A percentile compares a stretch with the other conserved stretches of the same genome.
Evolutionary conservation across 495 filamentous ascomycete species (phyloP).

Genomic region (Trichoderma orchidacearum): DNA sequence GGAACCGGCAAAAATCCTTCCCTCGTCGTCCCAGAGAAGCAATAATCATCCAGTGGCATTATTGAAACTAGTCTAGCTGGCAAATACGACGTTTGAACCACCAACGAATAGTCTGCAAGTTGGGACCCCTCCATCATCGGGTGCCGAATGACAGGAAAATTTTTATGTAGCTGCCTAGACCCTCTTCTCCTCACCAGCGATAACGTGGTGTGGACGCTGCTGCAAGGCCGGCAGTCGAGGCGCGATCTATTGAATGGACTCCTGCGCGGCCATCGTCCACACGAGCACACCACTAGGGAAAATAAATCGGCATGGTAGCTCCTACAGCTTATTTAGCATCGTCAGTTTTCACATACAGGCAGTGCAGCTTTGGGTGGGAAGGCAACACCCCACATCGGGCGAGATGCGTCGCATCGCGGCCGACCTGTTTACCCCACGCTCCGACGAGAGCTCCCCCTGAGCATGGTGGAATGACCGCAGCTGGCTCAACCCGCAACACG

Average conservation of each 20-base stretch:
- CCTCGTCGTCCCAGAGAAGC: neutral
- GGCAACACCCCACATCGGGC: neutral
- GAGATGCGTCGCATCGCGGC: neutral
- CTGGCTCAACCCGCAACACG: no score
- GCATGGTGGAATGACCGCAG: no score
- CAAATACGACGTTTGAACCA: neutral
- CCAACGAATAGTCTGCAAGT: neutral
- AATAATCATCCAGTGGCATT: neutral
- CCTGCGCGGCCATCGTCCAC: neutral
- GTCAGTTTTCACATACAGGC: neutral
- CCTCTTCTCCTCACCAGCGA: neutral
- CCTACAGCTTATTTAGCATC: neutral
- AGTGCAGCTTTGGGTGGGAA: neutral
- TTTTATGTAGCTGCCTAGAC: conserved; percentile 1
- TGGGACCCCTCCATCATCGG: neutral
- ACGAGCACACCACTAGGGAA: neutral
- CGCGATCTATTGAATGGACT: neutral
- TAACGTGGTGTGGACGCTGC: neutral
- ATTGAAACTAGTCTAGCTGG: neutral
- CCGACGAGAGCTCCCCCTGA: neutral
- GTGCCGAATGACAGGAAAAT: neutral
- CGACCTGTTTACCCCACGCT: neutral
- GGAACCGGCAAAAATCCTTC: neutral
- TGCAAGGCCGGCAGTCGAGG: neutral
- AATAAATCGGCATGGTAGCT: neutral